These are phyloP conservation scores for Sporisorium sorghi DNA, from an alignment of 1,284 basidiomycete species.

Conservation along the genomic window DNA sequence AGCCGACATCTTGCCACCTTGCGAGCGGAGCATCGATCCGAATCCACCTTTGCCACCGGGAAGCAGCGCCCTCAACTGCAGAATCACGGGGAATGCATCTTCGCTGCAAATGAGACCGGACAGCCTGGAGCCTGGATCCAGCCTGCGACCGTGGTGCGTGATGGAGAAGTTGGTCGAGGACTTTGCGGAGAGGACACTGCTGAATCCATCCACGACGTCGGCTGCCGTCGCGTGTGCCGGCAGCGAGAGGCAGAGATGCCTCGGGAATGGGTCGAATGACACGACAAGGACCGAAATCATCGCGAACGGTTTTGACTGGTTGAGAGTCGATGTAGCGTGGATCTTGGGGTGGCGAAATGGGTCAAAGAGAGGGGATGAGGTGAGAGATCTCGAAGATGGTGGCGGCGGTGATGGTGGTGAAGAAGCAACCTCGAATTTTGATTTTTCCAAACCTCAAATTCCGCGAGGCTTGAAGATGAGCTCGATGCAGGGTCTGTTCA, in stretches of 20 bases:
- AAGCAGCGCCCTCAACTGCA: slow-evolving; percentile 50
- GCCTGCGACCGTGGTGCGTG: slow-evolving; percentile 24
- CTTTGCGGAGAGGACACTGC: slow-evolving; percentile 6
- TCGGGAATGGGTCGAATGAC: slow-evolving; percentile 45
- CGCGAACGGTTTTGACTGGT: no score
- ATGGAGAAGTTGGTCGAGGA: slow-evolving; percentile 22
- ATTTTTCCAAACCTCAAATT: slow-evolving; percentile 8
- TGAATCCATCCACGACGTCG: slow-evolving; percentile 40
- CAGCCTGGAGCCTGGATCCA: slow-evolving; percentile 6
- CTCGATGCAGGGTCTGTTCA: slow-evolving; percentile 41
- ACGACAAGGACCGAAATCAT: slow-evolving; percentile 44
- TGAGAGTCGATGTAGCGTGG: no score
- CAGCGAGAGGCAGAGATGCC: slow-evolving; percentile 43
- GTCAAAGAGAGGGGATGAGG: background rate
- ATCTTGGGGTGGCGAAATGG: no score
- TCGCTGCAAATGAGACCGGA: slow-evolving; percentile 3
- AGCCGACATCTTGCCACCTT: slow-evolving; percentile 93
- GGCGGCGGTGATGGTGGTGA: slow-evolving; percentile 30
- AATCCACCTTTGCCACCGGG: slow-evolving; percentile 97
- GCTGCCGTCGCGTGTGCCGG: slow-evolving; percentile 35
- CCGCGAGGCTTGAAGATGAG: slow-evolving; percentile 19
- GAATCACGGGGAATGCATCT: slow-evolving; percentile 26
- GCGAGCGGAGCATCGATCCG: slow-evolving; percentile 92
- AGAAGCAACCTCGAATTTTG: slow-evolving; percentile 8
- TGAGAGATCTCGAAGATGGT: slow-evolving; percentile 4